phyloP scores from a whole-genome alignment of 73 alveolate species.

The Paraurostyla sp. region DNA sequence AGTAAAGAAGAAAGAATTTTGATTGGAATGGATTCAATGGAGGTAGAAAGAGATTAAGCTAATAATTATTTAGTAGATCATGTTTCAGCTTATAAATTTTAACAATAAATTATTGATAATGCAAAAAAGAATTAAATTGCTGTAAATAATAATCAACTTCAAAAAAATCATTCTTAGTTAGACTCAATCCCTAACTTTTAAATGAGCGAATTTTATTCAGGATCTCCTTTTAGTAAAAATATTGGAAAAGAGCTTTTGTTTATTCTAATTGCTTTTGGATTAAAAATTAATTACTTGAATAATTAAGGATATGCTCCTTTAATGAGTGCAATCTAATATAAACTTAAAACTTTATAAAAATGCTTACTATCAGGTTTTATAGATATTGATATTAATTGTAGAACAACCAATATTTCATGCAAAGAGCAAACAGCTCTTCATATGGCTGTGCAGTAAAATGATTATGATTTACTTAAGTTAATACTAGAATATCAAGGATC shows the following conservation, averaged over 20 bases:
- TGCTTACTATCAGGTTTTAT: neutral
- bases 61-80: constrained; percentile 24
- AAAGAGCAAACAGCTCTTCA: constrained; percentile 49
- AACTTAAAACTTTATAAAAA: neutral
- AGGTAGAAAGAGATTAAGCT: constrained; percentile 15
- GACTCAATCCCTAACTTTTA: constrained; percentile 40
- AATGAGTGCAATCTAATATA: neutral
- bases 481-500: constrained; percentile 48
- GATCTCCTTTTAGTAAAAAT: constrained; percentile 15
- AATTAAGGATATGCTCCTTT: constrained; percentile 38
- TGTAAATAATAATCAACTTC: neutral
- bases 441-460: constrained; percentile 52
- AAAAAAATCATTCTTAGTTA: constrained; percentile 16
- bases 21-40: constrained; percentile 51
- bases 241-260: constrained; percentile 58
- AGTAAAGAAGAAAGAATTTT: constrained; percentile 52
- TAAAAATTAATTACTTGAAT: constrained; percentile 18
- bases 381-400: constrained; percentile 30
- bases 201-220: constrained; percentile 22
- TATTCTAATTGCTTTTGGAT: constrained; percentile 2
- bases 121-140: neutral
- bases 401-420: neutral
- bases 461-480: constrained; percentile 13
- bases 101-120: neutral
- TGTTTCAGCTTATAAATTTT: neutral